Evolutionary conservation across 2,329 filamentous ascomycete genomes (phyloP).

Genomic region (Talaromyces sp.): DNA sequence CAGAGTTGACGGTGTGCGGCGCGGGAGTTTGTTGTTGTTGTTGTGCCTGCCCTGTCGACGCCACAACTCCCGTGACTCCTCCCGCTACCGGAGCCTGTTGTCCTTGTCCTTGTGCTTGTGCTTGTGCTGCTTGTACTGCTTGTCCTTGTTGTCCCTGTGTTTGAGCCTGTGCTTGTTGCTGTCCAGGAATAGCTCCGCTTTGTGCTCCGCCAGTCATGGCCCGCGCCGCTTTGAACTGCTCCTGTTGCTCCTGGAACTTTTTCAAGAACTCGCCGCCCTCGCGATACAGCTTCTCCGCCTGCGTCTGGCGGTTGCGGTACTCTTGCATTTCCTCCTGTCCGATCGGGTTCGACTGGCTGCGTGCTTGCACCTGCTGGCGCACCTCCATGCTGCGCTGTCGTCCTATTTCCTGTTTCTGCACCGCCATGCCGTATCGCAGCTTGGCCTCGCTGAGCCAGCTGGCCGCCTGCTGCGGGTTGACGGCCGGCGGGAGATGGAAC

Average conservation of each 20-base stretch:
- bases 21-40: slow-evolving; percentile 34
- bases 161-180: slow-evolving; percentile 10
- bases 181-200: background rate
- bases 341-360: slow-evolving; percentile 33
- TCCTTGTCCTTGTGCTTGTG: slow-evolving; percentile 10
- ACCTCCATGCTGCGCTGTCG: slow-evolving; percentile 38
- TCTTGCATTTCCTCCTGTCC: slow-evolving; percentile 34
- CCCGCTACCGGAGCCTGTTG: background rate
- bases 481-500: slow-evolving; percentile 41
- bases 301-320: slow-evolving; percentile 35
- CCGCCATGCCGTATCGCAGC: slow-evolving; percentile 41
- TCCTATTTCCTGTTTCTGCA: slow-evolving; percentile 45
- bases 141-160: slow-evolving; percentile 2
- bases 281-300: slow-evolving; percentile 34
- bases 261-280: slow-evolving; percentile 42
- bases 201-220: slow-evolving; percentile 8
- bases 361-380: slow-evolving; percentile 31
- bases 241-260: slow-evolving; percentile 45
- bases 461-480: slow-evolving; percentile 37
- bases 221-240: slow-evolving; percentile 34
- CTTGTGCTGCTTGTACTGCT: too few species aligned
- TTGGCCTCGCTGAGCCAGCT: slow-evolving; percentile 44
- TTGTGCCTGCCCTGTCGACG: slow-evolving; percentile 23
- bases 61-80: background rate
- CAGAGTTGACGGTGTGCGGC: slow-evolving; percentile 44